A percentile compares a stretch with the other conserved stretches of the same genome.
These are phyloP conservation scores for Hyphopichia homilentoma DNA, from an alignment of 805 yeast genomes.

Conservation along the genomic window DNA sequence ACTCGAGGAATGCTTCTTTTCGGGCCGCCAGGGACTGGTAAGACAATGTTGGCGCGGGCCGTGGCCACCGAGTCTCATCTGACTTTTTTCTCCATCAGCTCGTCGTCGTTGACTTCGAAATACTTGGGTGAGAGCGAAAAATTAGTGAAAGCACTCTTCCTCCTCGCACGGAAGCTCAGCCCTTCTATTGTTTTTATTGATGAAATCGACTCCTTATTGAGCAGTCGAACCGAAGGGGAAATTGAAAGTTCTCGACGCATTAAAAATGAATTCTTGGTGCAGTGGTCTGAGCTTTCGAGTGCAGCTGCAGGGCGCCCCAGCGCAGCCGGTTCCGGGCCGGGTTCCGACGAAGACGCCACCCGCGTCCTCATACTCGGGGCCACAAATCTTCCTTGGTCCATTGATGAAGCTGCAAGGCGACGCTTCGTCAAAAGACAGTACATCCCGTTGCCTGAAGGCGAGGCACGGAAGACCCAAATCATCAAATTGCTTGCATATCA, in stretches of 20 bases:
- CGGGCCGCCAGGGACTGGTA: constrained; percentile 99
- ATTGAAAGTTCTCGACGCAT: constrained; percentile 87
- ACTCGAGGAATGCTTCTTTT: constrained; percentile 93
- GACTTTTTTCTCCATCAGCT: constrained; percentile 87
- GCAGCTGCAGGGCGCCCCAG: constrained; percentile 72
- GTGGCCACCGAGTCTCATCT: constrained; percentile 94
- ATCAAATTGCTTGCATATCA: constrained; percentile 65
- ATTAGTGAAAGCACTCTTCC: constrained; percentile 82
- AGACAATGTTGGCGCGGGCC: constrained; percentile 94
- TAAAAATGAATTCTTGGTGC: constrained; percentile 88
- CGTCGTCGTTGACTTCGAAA: constrained; percentile 84
- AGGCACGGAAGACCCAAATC: constrained; percentile 73
- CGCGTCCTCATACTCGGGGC: constrained; percentile 92
- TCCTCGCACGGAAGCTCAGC: constrained; percentile 76
- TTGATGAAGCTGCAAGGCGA: constrained; percentile 94
- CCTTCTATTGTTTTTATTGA: constrained; percentile 95
- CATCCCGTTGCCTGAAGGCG: constrained; percentile 88
- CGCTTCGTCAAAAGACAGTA: constrained; percentile 89
- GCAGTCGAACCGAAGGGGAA: constrained; percentile 72
- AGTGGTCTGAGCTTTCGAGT: constrained; percentile 89
- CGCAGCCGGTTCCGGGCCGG: constrained; percentile 41
- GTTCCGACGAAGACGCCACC: constrained; percentile 24
- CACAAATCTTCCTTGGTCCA: constrained; percentile 94
- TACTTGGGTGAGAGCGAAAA: constrained; percentile 93
- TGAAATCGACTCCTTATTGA: constrained; percentile 88